Conservation (phyloP, 139 green algal genomes). For the Tetradesmus obliquus region DNA sequence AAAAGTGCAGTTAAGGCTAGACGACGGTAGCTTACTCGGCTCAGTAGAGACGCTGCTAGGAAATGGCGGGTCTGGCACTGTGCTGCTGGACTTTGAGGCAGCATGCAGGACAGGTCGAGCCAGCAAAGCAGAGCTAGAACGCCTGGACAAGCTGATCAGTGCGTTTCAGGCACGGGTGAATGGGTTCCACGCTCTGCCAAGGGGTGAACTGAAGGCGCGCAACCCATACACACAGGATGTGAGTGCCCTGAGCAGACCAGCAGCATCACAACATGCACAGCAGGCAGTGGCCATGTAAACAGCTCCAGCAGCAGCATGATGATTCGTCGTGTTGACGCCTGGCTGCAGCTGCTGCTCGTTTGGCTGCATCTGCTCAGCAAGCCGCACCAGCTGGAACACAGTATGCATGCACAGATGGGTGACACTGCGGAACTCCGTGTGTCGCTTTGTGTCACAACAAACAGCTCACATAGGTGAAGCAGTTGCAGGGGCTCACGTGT, state of each 20-base stretch:
- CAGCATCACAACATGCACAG: neutral
- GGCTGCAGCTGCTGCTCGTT: neutral
- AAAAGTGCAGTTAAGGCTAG: slow-evolving; percentile 32
- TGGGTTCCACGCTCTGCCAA: neutral
- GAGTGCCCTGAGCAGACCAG: neutral
- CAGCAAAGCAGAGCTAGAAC: slow-evolving; percentile 23
- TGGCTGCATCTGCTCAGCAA: neutral
- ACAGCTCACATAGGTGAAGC: neutral
- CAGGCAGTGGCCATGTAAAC: neutral
- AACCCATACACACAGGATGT: slow-evolving; percentile 52
- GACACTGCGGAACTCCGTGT: neutral
- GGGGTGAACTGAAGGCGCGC: slow-evolving; percentile 24
- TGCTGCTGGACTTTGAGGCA: slow-evolving; percentile 34
- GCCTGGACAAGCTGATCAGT: slow-evolving; percentile 30
- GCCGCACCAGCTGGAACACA: neutral
- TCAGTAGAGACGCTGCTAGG: slow-evolving; percentile 36
- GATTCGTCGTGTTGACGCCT: neutral
- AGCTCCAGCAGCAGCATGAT: neutral
- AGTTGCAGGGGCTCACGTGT: neutral
- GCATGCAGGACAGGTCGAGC: slow-evolving; percentile 29
- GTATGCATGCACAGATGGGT: neutral
- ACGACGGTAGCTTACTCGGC: slow-evolving; percentile 41
- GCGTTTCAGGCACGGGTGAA: neutral
- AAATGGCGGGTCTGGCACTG: slow-evolving; percentile 14
- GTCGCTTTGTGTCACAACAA: neutral